Conservation (phyloP, 352 stramenopile species). For the Pythium oligandrum region DNA sequence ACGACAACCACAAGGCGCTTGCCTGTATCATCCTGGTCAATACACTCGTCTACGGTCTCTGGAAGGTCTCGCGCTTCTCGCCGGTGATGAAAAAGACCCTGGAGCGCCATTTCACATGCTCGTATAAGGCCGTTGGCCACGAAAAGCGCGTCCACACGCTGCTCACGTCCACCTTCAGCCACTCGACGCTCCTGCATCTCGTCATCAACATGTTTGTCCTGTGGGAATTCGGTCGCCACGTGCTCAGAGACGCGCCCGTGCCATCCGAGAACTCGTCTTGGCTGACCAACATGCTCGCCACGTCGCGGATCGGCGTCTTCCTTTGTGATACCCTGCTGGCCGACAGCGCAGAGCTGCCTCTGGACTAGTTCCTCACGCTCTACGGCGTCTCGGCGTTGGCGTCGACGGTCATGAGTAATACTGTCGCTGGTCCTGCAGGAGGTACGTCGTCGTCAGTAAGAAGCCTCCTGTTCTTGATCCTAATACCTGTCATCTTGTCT, state of each 20-base stretch:
- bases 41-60: too few species aligned
- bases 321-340: conserved; percentile 15
- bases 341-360: conserved; percentile 30
- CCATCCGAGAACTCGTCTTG: conserved; percentile 29
- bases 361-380: conserved; percentile 62
- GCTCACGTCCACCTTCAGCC: conserved; percentile 76
- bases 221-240: conserved; percentile 74
- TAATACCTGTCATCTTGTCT: not conserved
- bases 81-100: too few species aligned
- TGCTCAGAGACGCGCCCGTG: conserved; percentile 32
- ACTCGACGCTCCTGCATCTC: conserved; percentile 77
- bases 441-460: conserved; percentile 45
- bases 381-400: conserved; percentile 66
- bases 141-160: conserved; percentile 69
- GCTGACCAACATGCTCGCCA: conserved; percentile 41
- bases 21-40: too few species aligned
- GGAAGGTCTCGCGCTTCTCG: too few species aligned
- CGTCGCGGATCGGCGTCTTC: conserved; percentile 33
- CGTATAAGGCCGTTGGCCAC: conserved; percentile 62
- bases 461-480: conserved; percentile 19
- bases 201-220: conserved; percentile 88
- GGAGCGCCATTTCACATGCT: conserved; percentile 86
- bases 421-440: conserved; percentile 48
- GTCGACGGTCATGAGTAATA: conserved; percentile 56
- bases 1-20: too few species aligned